A percentile compares a stretch with the other conserved stretches of the same genome.
phyloP scores from a whole-genome alignment of 306 rosid genomes.

The Senna siamea region DNA sequence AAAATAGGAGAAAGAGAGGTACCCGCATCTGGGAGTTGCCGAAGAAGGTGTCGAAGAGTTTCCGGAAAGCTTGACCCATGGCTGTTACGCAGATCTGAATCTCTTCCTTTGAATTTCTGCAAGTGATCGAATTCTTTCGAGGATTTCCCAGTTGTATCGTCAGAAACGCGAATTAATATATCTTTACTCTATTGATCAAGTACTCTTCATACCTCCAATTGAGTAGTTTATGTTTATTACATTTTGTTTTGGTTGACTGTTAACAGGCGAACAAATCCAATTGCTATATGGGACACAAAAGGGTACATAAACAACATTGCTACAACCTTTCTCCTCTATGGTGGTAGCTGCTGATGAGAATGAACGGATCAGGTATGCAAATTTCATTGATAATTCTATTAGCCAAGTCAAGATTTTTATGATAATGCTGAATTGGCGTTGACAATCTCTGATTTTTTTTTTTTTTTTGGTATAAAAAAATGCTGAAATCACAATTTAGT shows the following conservation, averaged over 20 bases:
- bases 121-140: constrained; percentile 7
- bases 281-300: constrained; percentile 92
- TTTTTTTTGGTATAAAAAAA: too few relatives aligned
- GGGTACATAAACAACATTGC: constrained; percentile 76
- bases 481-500: too few relatives aligned
- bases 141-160: too few relatives aligned
- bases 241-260: constrained; percentile 66
- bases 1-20: not conserved
- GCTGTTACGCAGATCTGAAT: too few relatives aligned
- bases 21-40: constrained; percentile 59
- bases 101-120: not conserved
- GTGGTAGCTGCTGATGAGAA: constrained; percentile 94
- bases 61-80: constrained; percentile 65
- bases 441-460: too few relatives aligned
- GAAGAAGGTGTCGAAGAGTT: constrained; percentile 56
- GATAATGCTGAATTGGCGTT: too few relatives aligned
- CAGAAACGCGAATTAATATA: too few relatives aligned
- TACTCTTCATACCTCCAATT: constrained; percentile 10
- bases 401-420: too few relatives aligned
- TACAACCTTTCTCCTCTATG: constrained; percentile 92
- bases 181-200: constrained; percentile 8
- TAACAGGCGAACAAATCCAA: constrained; percentile 76
- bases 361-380: constrained; percentile 82
- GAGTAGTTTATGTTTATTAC: constrained; percentile 21
- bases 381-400: not conserved